Base-by-base conservation (phyloP, 768 basidiomycete genomes). In the Boletus huronensis region DNA sequence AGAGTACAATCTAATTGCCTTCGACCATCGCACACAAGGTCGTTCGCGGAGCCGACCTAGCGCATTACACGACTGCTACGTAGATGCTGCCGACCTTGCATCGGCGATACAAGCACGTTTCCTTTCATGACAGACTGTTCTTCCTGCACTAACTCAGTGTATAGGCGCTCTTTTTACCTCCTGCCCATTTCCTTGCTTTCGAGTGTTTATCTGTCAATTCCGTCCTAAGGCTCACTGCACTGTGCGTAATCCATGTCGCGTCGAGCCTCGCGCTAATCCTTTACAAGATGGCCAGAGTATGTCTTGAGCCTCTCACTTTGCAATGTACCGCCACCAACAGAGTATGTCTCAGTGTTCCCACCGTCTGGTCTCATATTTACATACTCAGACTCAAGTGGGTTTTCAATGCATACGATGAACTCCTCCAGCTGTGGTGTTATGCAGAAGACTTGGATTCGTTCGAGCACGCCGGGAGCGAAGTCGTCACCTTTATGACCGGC, bases 71-170 rank as follows among this genome's bases (percentile, higher is more conserved):
- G 89, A 92, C 69, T 80, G 77, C 54, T 92, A 87, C 82, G 87
- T 90, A 7, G 82, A 88, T 39, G 87, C 88, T 2, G 90, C 88
- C 34, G 89, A 91, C 73, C 62, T 91, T 35, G 89, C 86, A 4
- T 75, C 80, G 16, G 83, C 81, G 48, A 79, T 80, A 59, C 80
- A 82, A 70, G 87, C 84, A 56, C 41, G 81, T 74, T 48, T 23
- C 53, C 39, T 43, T 53, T 23, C 2, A 25, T 41, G 17, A 23
- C 28, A 45, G 14, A 13, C 19, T 21, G 5, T 23, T 44, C 29
- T 38, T 36, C 32, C 29, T 19, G 25, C 31, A 58, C 47, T 36
- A 1, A 60, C 49, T 3, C 14, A 1, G 25, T 23, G 17, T 16
- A 23, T 57, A 90, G 85, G 71, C 75, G 13, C 77, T 92, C 11